Evolutionary conservation across 768 basidiomycete species (phyloP).

Genomic region (Coprinopsis strossmayeri): DNA sequence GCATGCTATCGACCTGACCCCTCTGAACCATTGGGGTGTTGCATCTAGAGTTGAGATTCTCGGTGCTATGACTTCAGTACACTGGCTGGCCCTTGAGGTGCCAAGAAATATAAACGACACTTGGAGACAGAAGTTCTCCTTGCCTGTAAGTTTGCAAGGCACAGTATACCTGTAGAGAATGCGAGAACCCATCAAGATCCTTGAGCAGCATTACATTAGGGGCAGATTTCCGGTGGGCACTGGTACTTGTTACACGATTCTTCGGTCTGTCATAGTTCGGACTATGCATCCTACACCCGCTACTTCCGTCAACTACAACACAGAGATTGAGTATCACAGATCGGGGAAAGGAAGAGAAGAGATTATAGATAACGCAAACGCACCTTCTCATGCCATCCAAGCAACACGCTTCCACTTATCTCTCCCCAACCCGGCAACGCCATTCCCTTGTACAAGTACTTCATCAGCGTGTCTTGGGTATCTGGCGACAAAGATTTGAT

Average conservation of each 20-base stretch:
- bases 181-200: no score
- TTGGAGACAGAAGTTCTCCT: no score
- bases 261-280: constrained; percentile 60
- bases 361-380: constrained; percentile 10
- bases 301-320: constrained; percentile 75
- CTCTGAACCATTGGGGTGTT: no score
- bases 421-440: constrained; percentile 56
- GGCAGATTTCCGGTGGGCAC: neutral
- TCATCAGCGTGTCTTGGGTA: constrained; percentile 89
- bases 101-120: no score
- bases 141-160: no score
- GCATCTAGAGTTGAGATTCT: no score
- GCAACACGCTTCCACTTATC: constrained; percentile 49
- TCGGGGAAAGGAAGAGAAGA: neutral
- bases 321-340: neutral
- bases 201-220: no score
- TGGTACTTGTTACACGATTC: constrained; percentile 31
- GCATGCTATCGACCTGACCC: no score
- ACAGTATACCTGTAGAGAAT: no score
- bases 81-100: no score
- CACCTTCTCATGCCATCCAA: constrained; percentile 98
- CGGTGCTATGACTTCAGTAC: no score
- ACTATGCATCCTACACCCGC: constrained; percentile 96
- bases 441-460: constrained; percentile 98
- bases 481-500: constrained; percentile 69